A percentile compares a stretch with the other conserved stretches of the same genome.
Conservation (phyloP, 768 basidiomycete genomes). For the Trametes gibbosa region DNA sequence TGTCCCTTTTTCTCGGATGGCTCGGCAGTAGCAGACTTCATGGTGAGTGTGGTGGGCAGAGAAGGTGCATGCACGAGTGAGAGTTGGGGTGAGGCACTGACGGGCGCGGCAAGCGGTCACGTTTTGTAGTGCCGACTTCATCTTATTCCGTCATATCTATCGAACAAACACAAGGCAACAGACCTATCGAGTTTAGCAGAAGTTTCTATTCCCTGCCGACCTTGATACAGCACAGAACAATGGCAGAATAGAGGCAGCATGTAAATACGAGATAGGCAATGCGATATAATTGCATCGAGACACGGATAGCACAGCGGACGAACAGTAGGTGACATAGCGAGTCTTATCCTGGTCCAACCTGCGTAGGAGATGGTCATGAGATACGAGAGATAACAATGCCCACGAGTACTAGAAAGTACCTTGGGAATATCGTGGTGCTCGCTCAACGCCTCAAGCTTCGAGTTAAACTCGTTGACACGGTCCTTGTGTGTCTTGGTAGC, state of each 20-base stretch:
- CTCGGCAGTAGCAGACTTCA: slow-evolving; percentile 33
- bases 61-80: slow-evolving; percentile 28
- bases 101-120: slow-evolving; percentile 24
- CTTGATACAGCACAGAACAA: too few species aligned
- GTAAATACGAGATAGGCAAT: neutral
- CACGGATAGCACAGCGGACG: neutral
- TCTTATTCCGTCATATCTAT: slow-evolving; percentile 29
- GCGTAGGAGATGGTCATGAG: slow-evolving; percentile 22
- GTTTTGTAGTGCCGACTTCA: slow-evolving; percentile 32
- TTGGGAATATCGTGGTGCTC: slow-evolving; percentile 97
- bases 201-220: neutral
- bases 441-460: slow-evolving; percentile 79
- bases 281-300: neutral
- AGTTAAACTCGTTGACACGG: slow-evolving; percentile 86
- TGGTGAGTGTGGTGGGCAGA: slow-evolving; percentile 29
- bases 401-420: slow-evolving; percentile 39
- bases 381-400: slow-evolving; percentile 9
- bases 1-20: slow-evolving; percentile 48
- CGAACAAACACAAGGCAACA: slow-evolving; percentile 32
- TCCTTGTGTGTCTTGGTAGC: slow-evolving; percentile 92
- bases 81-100: slow-evolving; percentile 22
- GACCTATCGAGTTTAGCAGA: slow-evolving; percentile 3
- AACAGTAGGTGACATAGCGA: neutral
- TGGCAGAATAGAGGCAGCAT: neutral
- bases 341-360: slow-evolving; percentile 87